A percentile compares a stretch with the other conserved stretches of the same genome.
Conservation (phyloP, 2,329 filamentous ascomycete genomes). For the Exophiala sp. region DNA sequence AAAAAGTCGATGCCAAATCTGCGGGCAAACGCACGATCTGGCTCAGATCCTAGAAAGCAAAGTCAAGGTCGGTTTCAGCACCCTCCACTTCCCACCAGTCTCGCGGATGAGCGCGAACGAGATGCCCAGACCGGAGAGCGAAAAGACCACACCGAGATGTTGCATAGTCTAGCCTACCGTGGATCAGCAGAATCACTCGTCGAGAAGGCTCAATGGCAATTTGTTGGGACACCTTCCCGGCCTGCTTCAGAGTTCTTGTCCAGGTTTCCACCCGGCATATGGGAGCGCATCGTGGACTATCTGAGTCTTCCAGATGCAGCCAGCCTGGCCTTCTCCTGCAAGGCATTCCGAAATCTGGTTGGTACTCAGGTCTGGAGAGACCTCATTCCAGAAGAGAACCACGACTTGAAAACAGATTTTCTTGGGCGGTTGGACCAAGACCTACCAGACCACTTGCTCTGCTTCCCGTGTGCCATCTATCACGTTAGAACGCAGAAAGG, state of each 20-base stretch:
- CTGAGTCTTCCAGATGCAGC: slow-evolving; percentile 45
- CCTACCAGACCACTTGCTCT: slow-evolving; percentile 53
- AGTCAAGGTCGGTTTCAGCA: slow-evolving; percentile 11
- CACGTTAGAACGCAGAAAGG: slow-evolving; percentile 51
- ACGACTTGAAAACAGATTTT: slow-evolving; percentile 45
- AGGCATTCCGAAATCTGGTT: slow-evolving; percentile 42
- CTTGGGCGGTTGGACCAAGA: slow-evolving; percentile 47
- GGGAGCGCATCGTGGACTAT: slow-evolving; percentile 41
- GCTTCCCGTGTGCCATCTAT: slow-evolving; percentile 52
- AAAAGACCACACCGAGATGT: slow-evolving; percentile 28
- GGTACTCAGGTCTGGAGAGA: slow-evolving; percentile 36
- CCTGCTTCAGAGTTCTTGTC: slow-evolving; percentile 34
- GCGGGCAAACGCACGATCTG: background rate
- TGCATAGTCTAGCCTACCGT: slow-evolving; percentile 27
- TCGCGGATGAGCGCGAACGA: slow-evolving; percentile 18
- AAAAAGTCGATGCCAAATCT: slow-evolving; percentile 13
- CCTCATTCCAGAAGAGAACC: slow-evolving; percentile 38
- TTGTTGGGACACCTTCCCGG: slow-evolving; percentile 11
- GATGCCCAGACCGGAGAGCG: slow-evolving; percentile 29
- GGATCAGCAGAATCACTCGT: slow-evolving; percentile 17
- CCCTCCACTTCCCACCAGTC: slow-evolving; percentile 9
- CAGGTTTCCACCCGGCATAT: slow-evolving; percentile 43
- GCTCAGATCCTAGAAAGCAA: slow-evolving; percentile 5
- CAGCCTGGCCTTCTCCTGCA: slow-evolving; percentile 46
- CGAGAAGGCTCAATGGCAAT: slow-evolving; percentile 12